phyloP scores from a whole-genome alignment of 306 rosid genomes.

The Aeschynomene evenia region DNA sequence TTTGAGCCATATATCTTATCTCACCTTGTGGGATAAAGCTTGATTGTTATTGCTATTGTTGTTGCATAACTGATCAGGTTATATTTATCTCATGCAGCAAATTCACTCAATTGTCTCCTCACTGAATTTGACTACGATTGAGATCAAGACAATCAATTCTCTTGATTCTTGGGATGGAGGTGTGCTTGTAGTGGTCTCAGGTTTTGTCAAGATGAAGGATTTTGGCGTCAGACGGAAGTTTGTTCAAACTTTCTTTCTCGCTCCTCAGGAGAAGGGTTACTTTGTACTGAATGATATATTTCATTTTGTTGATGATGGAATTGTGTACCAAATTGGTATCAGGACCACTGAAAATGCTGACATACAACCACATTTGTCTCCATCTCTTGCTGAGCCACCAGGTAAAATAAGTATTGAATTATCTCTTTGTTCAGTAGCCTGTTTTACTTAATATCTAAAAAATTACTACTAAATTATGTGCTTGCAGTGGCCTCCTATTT shows the following conservation, averaged over 20 bases:
- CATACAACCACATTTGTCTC: conserved; percentile 49
- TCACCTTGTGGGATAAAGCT: background rate
- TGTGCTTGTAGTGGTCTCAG: conserved; percentile 85
- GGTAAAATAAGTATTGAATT: conserved; percentile 44
- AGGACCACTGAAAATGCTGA: conserved; percentile 52
- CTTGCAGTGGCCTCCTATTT: background rate
- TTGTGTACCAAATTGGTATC: conserved; percentile 45
- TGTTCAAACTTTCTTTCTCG: conserved; percentile 84
- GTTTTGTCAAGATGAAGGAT: conserved; percentile 73
- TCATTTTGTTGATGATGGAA: conserved; percentile 67
- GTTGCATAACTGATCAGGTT: background rate
- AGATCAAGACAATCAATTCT: conserved; percentile 86
- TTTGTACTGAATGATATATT: conserved; percentile 85
- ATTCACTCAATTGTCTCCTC: conserved; percentile 66
- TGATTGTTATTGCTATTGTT: background rate
- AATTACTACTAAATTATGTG: background rate
- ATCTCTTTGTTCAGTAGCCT: background rate
- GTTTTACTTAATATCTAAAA: background rate
- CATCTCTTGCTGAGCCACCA: conserved; percentile 59
- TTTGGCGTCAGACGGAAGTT: conserved; percentile 62
- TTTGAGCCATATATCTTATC: background rate
- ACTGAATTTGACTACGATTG: conserved; percentile 63
- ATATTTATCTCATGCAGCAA: conserved; percentile 50
- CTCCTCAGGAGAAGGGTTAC: conserved; percentile 91
- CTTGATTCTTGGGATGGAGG: conserved; percentile 89